Conservation (phyloP, 2,329 filamentous ascomycete genomes). For the Periglandula ipomoeae region DNA sequence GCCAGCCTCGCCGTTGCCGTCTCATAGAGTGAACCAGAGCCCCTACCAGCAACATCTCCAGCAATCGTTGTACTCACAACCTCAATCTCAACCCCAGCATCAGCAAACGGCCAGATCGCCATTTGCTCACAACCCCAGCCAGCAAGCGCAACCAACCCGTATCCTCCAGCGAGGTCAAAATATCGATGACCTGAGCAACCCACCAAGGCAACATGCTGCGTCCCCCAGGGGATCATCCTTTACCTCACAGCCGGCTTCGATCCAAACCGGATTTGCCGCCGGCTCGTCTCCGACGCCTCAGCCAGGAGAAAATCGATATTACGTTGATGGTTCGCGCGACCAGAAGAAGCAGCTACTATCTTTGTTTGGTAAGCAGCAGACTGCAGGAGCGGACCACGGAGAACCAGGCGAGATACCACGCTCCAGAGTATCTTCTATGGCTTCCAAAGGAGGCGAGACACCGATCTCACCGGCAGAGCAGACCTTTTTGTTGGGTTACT, state of each 20-base stretch:
- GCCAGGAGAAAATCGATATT: constrained; percentile 7
- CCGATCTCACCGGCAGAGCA: constrained; percentile 62
- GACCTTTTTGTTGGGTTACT: constrained; percentile 66
- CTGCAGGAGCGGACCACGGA: neutral
- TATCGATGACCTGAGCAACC: constrained; percentile 13
- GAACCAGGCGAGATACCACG: constrained; percentile 12
- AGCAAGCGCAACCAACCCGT: constrained; percentile 18
- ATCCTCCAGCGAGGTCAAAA: constrained; percentile 27
- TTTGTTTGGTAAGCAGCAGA: constrained; percentile 45
- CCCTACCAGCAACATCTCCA: constrained; percentile 7
- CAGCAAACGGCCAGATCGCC: constrained; percentile 1
- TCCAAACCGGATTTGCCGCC: neutral
- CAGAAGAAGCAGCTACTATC: constrained; percentile 41
- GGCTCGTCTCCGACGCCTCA: neutral
- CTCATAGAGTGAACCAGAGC: constrained; percentile 3
- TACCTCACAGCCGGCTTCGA: constrained; percentile 10
- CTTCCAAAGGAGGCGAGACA: constrained; percentile 33
- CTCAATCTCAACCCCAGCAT: neutral
- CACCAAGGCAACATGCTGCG: constrained; percentile 1
- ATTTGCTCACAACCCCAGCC: neutral
- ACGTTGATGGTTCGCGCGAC: constrained; percentile 19
- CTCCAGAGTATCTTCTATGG: constrained; percentile 35
- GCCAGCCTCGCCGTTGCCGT: constrained; percentile 10
- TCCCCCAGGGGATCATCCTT: constrained; percentile 16
- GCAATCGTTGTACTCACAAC: constrained; percentile 9